Conservation (phyloP, 805 yeast species). For the Cyberlindnera xishuangbannaensis region DNA sequence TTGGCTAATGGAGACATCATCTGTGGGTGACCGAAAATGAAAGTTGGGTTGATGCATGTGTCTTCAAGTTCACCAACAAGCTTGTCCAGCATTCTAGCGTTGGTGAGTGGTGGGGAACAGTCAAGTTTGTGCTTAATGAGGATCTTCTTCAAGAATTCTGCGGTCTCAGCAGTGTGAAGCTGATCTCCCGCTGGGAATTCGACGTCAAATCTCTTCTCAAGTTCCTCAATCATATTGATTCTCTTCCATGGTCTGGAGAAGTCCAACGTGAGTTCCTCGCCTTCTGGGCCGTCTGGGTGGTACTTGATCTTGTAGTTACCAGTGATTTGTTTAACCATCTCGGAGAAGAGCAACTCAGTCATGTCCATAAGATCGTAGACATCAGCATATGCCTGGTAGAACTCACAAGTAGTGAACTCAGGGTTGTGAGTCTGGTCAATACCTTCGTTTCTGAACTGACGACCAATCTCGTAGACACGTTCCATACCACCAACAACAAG, state of each 20-base stretch:
- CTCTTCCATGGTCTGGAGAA: conserved; percentile 98
- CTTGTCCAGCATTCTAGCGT: conserved; percentile 98
- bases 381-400: conserved; percentile 96
- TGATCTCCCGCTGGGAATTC: conserved; percentile 95
- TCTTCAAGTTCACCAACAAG: conserved; percentile 97
- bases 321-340: conserved; percentile 94
- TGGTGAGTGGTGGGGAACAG: conserved; percentile 87
- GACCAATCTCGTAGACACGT: conserved; percentile 96
- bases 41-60: conserved; percentile 91
- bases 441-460: conserved; percentile 98
- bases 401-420: conserved; percentile 98
- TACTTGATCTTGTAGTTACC: conserved; percentile 81
- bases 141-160: conserved; percentile 77
- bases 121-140: conserved; percentile 77
- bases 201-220: conserved; percentile 79
- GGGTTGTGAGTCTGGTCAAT: conserved; percentile 99
- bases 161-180: conserved; percentile 91
- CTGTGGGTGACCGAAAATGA: conserved; percentile 98
- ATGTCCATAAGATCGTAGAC: conserved; percentile 89
- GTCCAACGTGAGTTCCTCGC: conserved; percentile 71
- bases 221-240: conserved; percentile 92
- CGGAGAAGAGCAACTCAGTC: conserved; percentile 91
- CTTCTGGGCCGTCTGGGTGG: conserved; percentile 93
- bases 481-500: conserved; percentile 98
- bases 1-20: conserved; percentile 99